phyloP scores from a whole-genome alignment of 345 rosid genomes.

The Hypericum androsaemum region DNA sequence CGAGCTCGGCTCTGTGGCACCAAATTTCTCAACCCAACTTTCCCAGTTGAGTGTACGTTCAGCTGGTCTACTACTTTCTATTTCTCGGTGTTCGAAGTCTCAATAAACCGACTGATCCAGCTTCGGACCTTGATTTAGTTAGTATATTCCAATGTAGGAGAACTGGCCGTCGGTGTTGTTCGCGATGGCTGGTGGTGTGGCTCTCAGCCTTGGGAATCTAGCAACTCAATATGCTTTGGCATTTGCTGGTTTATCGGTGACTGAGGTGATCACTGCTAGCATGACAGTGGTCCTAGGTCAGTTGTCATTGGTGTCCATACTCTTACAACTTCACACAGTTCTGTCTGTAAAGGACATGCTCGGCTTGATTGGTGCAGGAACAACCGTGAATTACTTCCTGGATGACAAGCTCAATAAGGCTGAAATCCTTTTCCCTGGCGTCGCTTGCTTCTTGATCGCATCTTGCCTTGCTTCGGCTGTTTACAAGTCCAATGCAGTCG shows the following conservation, averaged over 20 bases:
- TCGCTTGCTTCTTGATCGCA: slow-evolving; percentile 73
- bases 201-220: slow-evolving; percentile 66
- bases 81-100: background rate
- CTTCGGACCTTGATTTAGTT: too few relatives aligned
- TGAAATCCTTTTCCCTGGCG: slow-evolving; percentile 68
- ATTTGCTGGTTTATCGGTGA: slow-evolving; percentile 71
- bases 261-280: slow-evolving; percentile 66
- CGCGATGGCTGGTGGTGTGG: slow-evolving; percentile 71
- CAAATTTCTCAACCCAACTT: slow-evolving; percentile 52
- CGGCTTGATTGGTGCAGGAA: slow-evolving; percentile 32
- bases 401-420: slow-evolving; percentile 72
- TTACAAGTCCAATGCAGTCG: slow-evolving; percentile 67
- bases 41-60: slow-evolving; percentile 39
- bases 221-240: slow-evolving; percentile 75
- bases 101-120: too few relatives aligned
- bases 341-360: background rate
- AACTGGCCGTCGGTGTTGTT: slow-evolving; percentile 68
- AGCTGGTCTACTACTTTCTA: background rate
- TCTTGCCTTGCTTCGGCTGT: slow-evolving; percentile 71
- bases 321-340: background rate
- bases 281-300: slow-evolving; percentile 70
- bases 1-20: slow-evolving; percentile 34
- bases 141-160: slow-evolving; percentile 19
- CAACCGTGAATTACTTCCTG: slow-evolving; percentile 76
- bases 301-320: background rate